Evolutionary conservation across 352 stramenopile species (phyloP), one percentile per base, ranked within the genome.

Genomic region (Aphanomyces stellatus): DNA sequence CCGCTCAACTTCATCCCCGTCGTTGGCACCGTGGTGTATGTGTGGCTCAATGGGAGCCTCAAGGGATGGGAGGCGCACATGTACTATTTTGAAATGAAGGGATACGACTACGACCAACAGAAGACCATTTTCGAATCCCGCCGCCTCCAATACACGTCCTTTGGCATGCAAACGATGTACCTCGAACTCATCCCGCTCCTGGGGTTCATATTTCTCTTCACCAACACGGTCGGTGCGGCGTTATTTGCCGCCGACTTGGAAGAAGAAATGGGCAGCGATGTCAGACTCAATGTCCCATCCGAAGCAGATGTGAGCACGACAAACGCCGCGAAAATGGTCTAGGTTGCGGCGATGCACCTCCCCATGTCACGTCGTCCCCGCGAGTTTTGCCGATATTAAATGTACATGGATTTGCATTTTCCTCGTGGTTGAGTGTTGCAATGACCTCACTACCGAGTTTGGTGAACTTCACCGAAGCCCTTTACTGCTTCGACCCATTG

Each of bases 71-170:
- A 89, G 68, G 79, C 85, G 43, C 81, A 89, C 61, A 70, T 88
- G 33, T 83, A 82, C 66, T 91, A 88, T 69, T 90, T 91, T 67
- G 81, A 88, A 70, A 76, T 88, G 62, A 85, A 85, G 53, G 78
- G 80, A 59, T 74, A 75, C 24, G 59, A 51, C n/a, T 88, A 88
- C 67, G 71, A 55, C 15, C 73, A 88, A 51, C 82, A 91, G 56
- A 77, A 79, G 59, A 65, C 61, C 6, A 76, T 88, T 13, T 51
- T 91, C 24, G 62, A 77, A 10, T 62, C 75, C 30, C 79, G 73
- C 67, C 78, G 80, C 53, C 49, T 72, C 42, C 70, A 88, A 65
- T 91, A 90, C 74, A 77, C 77, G 37, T 72, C 71, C 10, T 91
- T 91, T 37, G 82, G 82, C 40, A 86, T 87, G 75, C 81, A 88